Conservation (phyloP, 257 asterid species). For the Striga asiatica region DNA sequence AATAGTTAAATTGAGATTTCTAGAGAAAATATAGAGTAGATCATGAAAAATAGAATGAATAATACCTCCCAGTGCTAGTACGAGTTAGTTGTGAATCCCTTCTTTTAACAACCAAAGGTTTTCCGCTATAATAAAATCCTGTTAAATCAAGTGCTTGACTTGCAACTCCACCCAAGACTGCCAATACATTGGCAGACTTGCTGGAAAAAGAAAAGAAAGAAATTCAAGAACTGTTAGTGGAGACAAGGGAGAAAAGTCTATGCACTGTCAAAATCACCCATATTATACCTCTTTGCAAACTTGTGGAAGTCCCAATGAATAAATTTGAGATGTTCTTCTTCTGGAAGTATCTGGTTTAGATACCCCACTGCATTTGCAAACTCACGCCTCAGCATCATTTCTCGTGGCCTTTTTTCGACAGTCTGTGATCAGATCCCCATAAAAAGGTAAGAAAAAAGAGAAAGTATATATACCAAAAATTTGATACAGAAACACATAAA, state of each 20-base stretch:
- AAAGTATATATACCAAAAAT: background rate
- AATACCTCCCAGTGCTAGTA: conserved; percentile 77
- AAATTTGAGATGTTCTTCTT: conserved; percentile 74
- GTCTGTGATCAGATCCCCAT: conserved; percentile 45
- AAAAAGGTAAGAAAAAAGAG: background rate
- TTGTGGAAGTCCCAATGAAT: conserved; percentile 99
- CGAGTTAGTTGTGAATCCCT: conserved; percentile 54
- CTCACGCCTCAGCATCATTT: conserved; percentile 99
- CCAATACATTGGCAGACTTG: conserved; percentile 98
- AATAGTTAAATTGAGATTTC: background rate
- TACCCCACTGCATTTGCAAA: conserved; percentile 93
- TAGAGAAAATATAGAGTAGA: background rate
- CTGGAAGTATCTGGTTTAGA: conserved; percentile 78
- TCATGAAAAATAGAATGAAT: conserved; percentile 5
- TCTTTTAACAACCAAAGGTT: conserved; percentile 46
- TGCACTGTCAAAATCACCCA: conserved; percentile 12
- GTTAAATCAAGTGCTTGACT: conserved; percentile 94
- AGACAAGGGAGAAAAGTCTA: conserved; percentile 10
- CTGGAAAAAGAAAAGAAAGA: conserved; percentile 51
- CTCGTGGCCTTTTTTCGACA: conserved; percentile 95
- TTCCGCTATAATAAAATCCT: conserved; percentile 89
- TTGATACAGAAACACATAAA: background rate
- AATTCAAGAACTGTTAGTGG: conserved; percentile 17
- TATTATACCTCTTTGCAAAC: conserved; percentile 83
- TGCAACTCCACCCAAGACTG: conserved; percentile 96